Evolutionary conservation across 1,139 yeast species (phyloP), one percentile per base, ranked within the genome.

Genomic region (Hansenula lynferdii): DNA sequence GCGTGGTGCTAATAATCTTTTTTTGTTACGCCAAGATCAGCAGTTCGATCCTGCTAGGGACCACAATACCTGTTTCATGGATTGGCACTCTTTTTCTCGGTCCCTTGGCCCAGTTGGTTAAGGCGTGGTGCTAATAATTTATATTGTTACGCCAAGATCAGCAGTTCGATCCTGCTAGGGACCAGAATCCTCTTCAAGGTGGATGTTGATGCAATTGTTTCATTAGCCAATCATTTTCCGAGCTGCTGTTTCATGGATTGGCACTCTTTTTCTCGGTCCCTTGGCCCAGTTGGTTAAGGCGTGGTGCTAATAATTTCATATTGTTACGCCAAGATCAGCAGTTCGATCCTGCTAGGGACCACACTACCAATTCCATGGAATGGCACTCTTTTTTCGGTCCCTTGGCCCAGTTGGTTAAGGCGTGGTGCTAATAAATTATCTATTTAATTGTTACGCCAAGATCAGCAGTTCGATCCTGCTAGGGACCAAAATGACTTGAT

Each of bases 371-470:
- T n/a, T n/a, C n/a, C n/a, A n/a, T n/a, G n/a, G n/a, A n/a, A n/a
- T n/a, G n/a, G n/a, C n/a, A n/a, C n/a, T n/a, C n/a, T n/a, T 20
- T 20, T 12, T 3, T 6, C 12, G 33, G 33, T 79, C 85, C 84
- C 84, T 78, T 79, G 85, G 85, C 85, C 85, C 80, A 79, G 85
- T 79, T 80, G 85, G 85, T 80, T 78, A 80, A 78, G 87, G 87
- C 87, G 84, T 72, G 84, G 87, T 80, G 86, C 87, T 80, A 80
- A 80, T 80, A 51, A n/a, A n/a, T n/a, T n/a, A n/a, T n/a, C n/a
- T n/a, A n/a, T n/a, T n/a, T n/a, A n/a, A n/a, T n/a, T n/a, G n/a
- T n/a, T n/a, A 77, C 83, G 81, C 83, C 80, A 68, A 76, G 85
- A 77, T 78, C 85, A 75, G 83, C 85, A 73, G 85, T 78, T 78